phyloP scores from a whole-genome alignment of 1,139 yeast species.

The Yamadazyma conglobata region DNA sequence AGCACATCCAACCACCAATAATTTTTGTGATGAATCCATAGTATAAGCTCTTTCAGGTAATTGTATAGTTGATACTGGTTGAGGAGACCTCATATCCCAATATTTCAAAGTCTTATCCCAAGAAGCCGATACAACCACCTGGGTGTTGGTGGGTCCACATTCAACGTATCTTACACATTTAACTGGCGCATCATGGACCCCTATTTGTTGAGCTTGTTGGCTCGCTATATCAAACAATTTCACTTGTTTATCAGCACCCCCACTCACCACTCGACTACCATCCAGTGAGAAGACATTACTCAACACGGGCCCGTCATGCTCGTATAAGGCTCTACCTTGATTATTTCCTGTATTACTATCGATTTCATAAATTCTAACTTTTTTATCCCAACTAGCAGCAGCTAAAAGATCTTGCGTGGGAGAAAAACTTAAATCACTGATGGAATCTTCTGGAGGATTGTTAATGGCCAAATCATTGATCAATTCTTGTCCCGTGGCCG shows the following conservation, averaged over 20 bases:
- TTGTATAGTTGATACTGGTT: slow-evolving; percentile 75
- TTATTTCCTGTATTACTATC: slow-evolving; percentile 61
- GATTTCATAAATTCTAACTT: slow-evolving; percentile 89
- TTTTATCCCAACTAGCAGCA: slow-evolving; percentile 93
- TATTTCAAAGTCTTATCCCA: slow-evolving; percentile 95
- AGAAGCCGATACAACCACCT: slow-evolving; percentile 86
- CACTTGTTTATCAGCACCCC: slow-evolving; percentile 91
- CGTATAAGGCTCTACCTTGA: slow-evolving; percentile 86
- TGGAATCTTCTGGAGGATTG: slow-evolving; percentile 89
- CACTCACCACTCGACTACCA: slow-evolving; percentile 84
- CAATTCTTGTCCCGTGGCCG: slow-evolving; percentile 66
- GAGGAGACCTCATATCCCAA: slow-evolving; percentile 90
- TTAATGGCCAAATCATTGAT: slow-evolving; percentile 73
- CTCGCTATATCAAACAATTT: slow-evolving; percentile 77
- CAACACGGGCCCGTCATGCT: slow-evolving; percentile 87
- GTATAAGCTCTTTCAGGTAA: slow-evolving; percentile 90
- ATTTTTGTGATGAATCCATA: slow-evolving; percentile 79
- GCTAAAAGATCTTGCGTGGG: slow-evolving; percentile 83
- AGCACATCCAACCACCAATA: slow-evolving; percentile 90
- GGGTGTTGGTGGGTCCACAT: slow-evolving; percentile 78
- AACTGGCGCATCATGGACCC: slow-evolving; percentile 83
- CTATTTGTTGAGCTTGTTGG: slow-evolving; percentile 82
- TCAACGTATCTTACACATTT: slow-evolving; percentile 71
- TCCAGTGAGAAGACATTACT: slow-evolving; percentile 80
- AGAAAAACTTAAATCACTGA: slow-evolving; percentile 86